Percentiles rank a stretch among this genome's conserved stretches.
Conservation (phyloP, 257 asterid genomes). For the Verbascum thapsus region DNA sequence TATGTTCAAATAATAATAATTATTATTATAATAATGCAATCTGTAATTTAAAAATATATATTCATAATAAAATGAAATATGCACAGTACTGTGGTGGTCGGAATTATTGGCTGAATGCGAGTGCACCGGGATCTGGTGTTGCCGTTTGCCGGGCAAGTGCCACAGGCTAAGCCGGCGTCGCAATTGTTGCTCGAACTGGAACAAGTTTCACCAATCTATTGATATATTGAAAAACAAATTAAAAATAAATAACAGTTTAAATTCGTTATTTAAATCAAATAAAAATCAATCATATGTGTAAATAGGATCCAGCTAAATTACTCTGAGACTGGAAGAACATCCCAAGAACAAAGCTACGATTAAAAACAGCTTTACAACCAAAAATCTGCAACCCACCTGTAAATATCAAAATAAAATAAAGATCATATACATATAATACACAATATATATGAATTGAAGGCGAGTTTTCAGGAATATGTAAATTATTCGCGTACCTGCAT, state of each 20-base stretch:
- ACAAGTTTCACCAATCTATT: constrained; percentile 79
- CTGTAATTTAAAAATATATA: neutral
- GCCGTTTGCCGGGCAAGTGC: constrained; percentile 66
- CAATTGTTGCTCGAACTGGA: constrained; percentile 46
- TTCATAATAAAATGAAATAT: no score
- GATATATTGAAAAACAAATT: neutral
- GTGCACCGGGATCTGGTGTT: constrained; percentile 80
- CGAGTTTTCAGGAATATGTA: no score
- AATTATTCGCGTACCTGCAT: constrained; percentile 42
- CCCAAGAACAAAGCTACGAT: constrained; percentile 43
- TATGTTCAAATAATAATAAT: no score
- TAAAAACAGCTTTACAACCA: constrained; percentile 36
- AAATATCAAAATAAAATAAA: constrained; percentile 3
- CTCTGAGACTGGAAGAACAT: constrained; percentile 53
- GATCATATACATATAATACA: neutral
- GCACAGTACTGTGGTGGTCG: constrained; percentile 55
- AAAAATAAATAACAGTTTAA: no score
- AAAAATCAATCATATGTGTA: no score
- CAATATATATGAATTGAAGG: no score
- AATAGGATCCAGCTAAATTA: constrained; percentile 21
- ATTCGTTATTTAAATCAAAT: no score
- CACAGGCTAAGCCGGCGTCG: constrained; percentile 62
- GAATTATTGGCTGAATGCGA: constrained; percentile 64
- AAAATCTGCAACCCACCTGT: constrained; percentile 46
- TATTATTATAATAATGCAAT: no score